Conservation (phyloP, 805 yeast genomes). For the Ogataea salicorniae region DNA sequence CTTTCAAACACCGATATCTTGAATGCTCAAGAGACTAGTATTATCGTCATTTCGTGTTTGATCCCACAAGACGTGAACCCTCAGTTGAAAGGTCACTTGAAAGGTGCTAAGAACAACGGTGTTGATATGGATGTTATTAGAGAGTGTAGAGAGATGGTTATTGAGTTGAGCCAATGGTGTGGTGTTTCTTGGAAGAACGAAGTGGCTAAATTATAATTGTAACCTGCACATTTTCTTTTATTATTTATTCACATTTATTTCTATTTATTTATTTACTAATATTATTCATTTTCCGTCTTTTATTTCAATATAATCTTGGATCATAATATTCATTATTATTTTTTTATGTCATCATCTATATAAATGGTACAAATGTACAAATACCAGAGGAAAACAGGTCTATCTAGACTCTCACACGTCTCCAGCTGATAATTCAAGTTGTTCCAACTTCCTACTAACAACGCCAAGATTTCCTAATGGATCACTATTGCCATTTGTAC, state of each 20-base stretch:
- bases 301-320: too few species aligned
- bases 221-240: slow-evolving; percentile 1
- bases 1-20: slow-evolving; percentile 64
- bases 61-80: slow-evolving; percentile 94
- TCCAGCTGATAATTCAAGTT: slow-evolving; percentile 2
- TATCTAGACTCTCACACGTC: not conserved
- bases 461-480: slow-evolving; percentile 3
- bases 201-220: slow-evolving; percentile 51
- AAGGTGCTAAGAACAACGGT: slow-evolving; percentile 80
- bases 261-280: not conserved
- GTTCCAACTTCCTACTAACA: slow-evolving; percentile 1
- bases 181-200: slow-evolving; percentile 58
- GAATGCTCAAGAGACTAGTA: slow-evolving; percentile 62
- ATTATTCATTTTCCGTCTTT: not conserved
- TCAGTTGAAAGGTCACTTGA: slow-evolving; percentile 84
- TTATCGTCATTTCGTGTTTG: slow-evolving; percentile 71
- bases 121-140: slow-evolving; percentile 58
- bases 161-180: slow-evolving; percentile 67
- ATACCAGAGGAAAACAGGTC: not conserved
- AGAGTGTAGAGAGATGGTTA: slow-evolving; percentile 55
- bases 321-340: too few species aligned
- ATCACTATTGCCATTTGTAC: not conserved
- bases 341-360: not conserved
- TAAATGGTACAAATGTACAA: not conserved
- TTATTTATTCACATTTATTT: not conserved